Percentiles rank a stretch among this genome's conserved stretches.
Evolutionary conservation across 495 filamentous ascomycete genomes (phyloP).

Genomic region (Podospora bellae-mahoneyi): DNA sequence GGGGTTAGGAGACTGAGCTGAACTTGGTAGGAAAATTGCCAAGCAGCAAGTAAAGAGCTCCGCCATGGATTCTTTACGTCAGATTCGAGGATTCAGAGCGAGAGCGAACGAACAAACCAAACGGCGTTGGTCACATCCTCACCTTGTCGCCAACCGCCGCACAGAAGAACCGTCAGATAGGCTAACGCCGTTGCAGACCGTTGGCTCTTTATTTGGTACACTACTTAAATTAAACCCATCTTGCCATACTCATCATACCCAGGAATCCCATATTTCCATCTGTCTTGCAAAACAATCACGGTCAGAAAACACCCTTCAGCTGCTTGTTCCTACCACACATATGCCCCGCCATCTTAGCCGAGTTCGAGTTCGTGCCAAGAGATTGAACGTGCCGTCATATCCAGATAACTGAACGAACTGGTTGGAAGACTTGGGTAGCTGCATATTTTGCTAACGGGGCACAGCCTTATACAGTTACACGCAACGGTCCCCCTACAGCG

Average conservation of each 20-base stretch:
- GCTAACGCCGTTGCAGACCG: background rate
- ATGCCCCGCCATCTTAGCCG: background rate
- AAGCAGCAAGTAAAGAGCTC: background rate
- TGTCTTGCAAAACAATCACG: background rate
- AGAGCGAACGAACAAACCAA: background rate
- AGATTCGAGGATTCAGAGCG: constrained; percentile 1
- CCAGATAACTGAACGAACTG: constrained; percentile 1
- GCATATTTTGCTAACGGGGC: background rate
- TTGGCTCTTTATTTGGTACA: background rate
- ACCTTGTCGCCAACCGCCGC: background rate
- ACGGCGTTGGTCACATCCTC: background rate
- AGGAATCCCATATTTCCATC: background rate
- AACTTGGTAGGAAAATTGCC: constrained; percentile 1
- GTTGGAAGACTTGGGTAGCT: background rate
- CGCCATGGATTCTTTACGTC: constrained; percentile 4
- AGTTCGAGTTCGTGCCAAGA: constrained; percentile 1
- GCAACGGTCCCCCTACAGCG: background rate
- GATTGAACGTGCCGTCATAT: background rate
- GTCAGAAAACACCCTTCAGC: background rate
- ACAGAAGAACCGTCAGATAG: background rate
- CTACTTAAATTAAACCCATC: background rate
- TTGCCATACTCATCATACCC: background rate
- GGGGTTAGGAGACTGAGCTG: background rate
- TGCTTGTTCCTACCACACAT: background rate
- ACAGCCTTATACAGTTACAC: constrained; percentile 1